Base-by-base conservation (phyloP, 2,329 filamentous ascomycete genomes). In the Exophiala sideris region DNA sequence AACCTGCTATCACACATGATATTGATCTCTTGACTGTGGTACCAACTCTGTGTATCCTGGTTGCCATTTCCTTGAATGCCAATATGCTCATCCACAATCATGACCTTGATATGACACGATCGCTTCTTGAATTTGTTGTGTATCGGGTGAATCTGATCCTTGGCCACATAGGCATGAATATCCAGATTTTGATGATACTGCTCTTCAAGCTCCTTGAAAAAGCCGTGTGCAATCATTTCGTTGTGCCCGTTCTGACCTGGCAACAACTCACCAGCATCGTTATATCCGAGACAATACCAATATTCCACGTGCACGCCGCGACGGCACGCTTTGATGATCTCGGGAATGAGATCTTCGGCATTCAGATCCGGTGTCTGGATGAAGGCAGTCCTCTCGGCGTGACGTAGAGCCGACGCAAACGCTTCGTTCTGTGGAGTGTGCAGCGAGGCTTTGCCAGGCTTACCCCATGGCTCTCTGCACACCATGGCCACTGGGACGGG, bases 341-440 rank as follows among this genome's bases (percentile, higher is more conserved):
- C 84, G 0, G 83, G 79, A 0, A 90, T 64, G 0, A 91, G 71
- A 0, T 83, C 84, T 52, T 81, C 79, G 0, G 88, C 87, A 63
- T 92, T 92, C 35, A 92, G 76, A 18, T 89, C 86, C 0, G 88
- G 88, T 0, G 86, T 85, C 67, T 91, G 87, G 54, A 92, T 90
- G 64, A 91, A 89, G n/a, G 91, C 79, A 24, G 72, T 77, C 10
- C 72, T 71, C 50, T 76, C 69, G 0, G 87, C 87, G 61, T 90
- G 80, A 1, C 83, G 77, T 6, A 91, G 76, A 1, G 85, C 79
- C 0, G 86, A 86, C 0, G 91, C 71, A 80, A 85, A 91, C 0
- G 84, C 85, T 46, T 84, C 85, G 62, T 92, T 91, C 62, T 92
- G 88, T 0, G 88, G 88, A 2, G 83, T 85, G 45, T 79, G 74